These are phyloP conservation scores for Psilocybe subaeruginosa DNA, from an alignment of 768 basidiomycete species.

Conservation along the genomic window DNA sequence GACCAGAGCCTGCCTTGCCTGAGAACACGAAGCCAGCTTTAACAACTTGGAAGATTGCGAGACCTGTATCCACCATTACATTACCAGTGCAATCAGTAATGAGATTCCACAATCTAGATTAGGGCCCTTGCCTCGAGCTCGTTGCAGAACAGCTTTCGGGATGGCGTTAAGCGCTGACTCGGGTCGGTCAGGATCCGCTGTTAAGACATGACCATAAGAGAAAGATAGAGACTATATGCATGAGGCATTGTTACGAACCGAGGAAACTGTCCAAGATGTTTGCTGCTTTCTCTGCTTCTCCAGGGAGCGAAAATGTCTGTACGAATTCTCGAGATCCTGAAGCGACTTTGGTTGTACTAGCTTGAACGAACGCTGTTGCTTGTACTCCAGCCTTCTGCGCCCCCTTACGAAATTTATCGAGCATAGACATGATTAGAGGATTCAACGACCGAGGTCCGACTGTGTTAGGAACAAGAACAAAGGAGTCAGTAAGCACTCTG, in stretches of 20 bases:
- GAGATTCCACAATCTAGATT: not conserved
- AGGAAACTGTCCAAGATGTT: constrained; percentile 90
- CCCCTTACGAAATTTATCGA: constrained; percentile 80
- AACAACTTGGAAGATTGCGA: constrained; percentile 93
- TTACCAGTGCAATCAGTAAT: constrained; percentile 2
- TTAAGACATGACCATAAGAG: constrained; percentile 10
- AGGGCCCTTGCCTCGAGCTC: constrained; percentile 70
- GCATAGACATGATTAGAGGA: constrained; percentile 32
- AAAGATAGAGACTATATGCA: constrained; percentile 1
- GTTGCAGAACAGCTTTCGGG: constrained; percentile 89
- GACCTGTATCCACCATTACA: constrained; percentile 51
- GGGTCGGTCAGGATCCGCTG: constrained; percentile 87
- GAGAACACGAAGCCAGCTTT: constrained; percentile 96
- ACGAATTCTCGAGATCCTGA: constrained; percentile 78
- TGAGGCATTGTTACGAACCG: constrained; percentile 48
- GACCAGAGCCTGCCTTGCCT: constrained; percentile 90
- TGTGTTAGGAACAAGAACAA: not conserved
- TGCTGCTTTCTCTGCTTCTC: constrained; percentile 93
- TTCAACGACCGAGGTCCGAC: not conserved
- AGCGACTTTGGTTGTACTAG: constrained; percentile 68
- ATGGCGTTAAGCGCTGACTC: constrained; percentile 92
- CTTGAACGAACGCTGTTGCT: constrained; percentile 74
- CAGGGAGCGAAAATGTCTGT: constrained; percentile 86
- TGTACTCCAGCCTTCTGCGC: constrained; percentile 84
- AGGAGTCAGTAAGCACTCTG: not conserved